Percentiles rank a stretch among this genome's conserved stretches.
Evolutionary conservation across 1,284 basidiomycete genomes (phyloP).

Genomic region (Tremellales sp.): DNA sequence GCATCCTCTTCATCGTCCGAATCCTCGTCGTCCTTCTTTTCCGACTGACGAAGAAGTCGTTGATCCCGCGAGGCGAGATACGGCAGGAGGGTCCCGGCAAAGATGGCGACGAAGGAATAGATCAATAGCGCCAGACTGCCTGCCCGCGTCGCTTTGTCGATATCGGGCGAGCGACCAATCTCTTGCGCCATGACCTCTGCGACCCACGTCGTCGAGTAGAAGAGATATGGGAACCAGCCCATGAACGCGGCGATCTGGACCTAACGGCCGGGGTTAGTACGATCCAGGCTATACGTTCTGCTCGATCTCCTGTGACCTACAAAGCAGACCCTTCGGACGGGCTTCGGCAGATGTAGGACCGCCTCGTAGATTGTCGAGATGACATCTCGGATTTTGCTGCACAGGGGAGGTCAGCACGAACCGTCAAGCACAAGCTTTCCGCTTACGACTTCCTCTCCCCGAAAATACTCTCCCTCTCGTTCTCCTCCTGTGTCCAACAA

Average conservation of each 20-base stretch:
- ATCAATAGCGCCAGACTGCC: slow-evolving; percentile 87
- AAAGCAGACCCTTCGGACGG: slow-evolving; percentile 81
- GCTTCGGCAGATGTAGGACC: slow-evolving; percentile 68
- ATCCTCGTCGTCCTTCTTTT: slow-evolving; percentile 51
- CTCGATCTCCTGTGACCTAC: slow-evolving; percentile 49
- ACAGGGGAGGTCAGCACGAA: slow-evolving; percentile 5
- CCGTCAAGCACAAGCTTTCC: not conserved
- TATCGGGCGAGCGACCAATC: slow-evolving; percentile 64
- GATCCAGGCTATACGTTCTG: not conserved
- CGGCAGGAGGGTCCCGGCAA: slow-evolving; percentile 77
- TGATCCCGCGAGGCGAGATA: slow-evolving; percentile 73
- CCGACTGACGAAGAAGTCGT: slow-evolving; percentile 59
- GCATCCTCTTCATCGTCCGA: slow-evolving; percentile 62
- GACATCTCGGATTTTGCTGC: slow-evolving; percentile 56
- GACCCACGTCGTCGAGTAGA: slow-evolving; percentile 91
- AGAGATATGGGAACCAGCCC: slow-evolving; percentile 85
- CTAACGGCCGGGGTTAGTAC: slow-evolving; percentile 7
- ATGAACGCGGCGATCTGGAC: slow-evolving; percentile 52
- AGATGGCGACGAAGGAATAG: slow-evolving; percentile 83
- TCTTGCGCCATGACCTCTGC: slow-evolving; percentile 86
- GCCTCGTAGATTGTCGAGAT: slow-evolving; percentile 71
- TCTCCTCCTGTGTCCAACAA: slow-evolving; percentile 74
- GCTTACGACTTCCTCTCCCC: slow-evolving; percentile 41
- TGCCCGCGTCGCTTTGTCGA: slow-evolving; percentile 73
- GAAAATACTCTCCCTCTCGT: slow-evolving; percentile 55